A percentile compares a stretch with the other conserved stretches of the same genome.
phyloP scores from a whole-genome alignment of 805 yeast genomes.

The Hemisphaericaspora nanyangensis region DNA sequence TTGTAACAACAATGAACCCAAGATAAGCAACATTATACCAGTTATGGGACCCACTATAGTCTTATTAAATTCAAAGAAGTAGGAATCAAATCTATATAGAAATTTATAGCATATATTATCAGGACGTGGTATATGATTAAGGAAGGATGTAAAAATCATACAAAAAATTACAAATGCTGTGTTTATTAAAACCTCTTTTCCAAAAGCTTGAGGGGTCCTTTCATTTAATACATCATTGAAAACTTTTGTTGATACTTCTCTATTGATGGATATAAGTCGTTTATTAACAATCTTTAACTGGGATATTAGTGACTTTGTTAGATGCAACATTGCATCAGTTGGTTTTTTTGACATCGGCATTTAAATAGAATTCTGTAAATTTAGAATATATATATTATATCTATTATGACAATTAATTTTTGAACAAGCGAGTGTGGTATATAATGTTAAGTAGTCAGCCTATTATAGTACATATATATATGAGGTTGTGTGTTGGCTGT shows the following conservation, averaged over 20 bases:
- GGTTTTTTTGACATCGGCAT: too few relatives aligned
- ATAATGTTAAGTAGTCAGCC: too few relatives aligned
- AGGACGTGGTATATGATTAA: conserved; percentile 7
- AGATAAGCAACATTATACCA: conserved; percentile 1
- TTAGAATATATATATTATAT: too few relatives aligned
- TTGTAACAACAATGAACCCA: background rate
- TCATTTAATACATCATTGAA: conserved; percentile 5
- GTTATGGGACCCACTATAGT: conserved; percentile 4
- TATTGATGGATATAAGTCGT: too few relatives aligned
- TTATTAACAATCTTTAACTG: too few relatives aligned
- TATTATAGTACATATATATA: too few relatives aligned
- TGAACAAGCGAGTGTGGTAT: too few relatives aligned
- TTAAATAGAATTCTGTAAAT: too few relatives aligned
- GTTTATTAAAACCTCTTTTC: conserved; percentile 2
- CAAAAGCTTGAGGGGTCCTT: background rate
- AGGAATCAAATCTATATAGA: conserved; percentile 6
- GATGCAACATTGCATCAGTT: too few relatives aligned
- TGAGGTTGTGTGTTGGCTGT: too few relatives aligned
- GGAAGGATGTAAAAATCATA: background rate
- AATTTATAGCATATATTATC: conserved; percentile 5
- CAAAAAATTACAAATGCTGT: conserved; percentile 1
- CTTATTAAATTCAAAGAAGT: conserved; percentile 6
- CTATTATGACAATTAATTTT: too few relatives aligned
- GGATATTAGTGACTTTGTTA: too few relatives aligned
- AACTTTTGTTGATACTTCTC: background rate